Base-by-base conservation (phyloP, 192 early-diverging fungal genomes). In the Entomortierella beljakovae region DNA sequence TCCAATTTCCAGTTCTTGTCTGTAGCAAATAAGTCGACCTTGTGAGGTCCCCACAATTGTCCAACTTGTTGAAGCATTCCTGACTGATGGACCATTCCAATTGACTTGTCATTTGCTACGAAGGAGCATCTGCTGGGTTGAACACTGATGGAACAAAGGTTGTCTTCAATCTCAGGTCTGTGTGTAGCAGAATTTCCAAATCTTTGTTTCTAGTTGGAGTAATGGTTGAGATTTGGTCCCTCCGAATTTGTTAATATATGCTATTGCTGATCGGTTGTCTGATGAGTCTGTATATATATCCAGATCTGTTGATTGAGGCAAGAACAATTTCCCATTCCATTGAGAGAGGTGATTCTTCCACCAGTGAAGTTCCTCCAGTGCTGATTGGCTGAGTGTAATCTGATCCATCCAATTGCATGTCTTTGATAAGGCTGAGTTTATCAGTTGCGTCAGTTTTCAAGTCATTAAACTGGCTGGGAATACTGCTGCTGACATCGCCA, bases 121-220 rank as follows among this genome's bases (percentile, higher is more conserved):
- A 62, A 15, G 70, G 70, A 20, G 70, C 52, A n/a, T 72, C 70
- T 34, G 70, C 61, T 64, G 70, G 70, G 40, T 72, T 72, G 61
- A 72, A 62, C 40, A 34, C 23, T 56, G 70, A 72, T n/a, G 61
- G 61, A 2, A 72, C 61, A 48, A 57, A 72, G 10, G 70, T 64
- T 20, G 38, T 62, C 35, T 18, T 64, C 32, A 72, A 15, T 33
- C 61, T 35, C 40, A 61, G 57, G 6, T 37, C 55, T 6, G 60
- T 63, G 22, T 22, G 13, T 32, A 71, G 61, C 66, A 68, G 46
- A 37, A 34, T 0, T 34, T 23, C 57, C 57, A 69, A 0, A 69
- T 43, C 57, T 31, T 28, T 1, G 43, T 53, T 8, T 56, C 33
- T 28, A 69, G 35, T 7, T 69, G 49, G 10, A 69, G 6, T 8